Evolutionary conservation across 495 filamentous ascomycete species (phyloP).

Genomic region (Terfezia boudieri): DNA sequence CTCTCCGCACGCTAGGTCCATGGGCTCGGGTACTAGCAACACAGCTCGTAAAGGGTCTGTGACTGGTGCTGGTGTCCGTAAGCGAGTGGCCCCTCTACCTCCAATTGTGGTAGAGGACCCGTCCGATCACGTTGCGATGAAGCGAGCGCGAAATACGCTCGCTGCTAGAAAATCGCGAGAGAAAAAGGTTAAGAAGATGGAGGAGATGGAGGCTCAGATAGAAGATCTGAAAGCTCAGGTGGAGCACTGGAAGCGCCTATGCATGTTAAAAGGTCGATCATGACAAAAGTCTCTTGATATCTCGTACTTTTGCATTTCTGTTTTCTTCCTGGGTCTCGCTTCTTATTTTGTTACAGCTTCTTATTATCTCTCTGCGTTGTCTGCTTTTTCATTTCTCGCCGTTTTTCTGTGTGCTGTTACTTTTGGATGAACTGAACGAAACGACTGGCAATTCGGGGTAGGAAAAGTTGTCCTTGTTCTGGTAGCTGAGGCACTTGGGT

Average conservation of each 20-base stretch:
- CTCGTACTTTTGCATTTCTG: too few relatives aligned
- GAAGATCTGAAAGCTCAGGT: slow-evolving; percentile 28
- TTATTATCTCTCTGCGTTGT: too few relatives aligned
- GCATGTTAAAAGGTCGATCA: background rate
- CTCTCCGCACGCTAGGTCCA: slow-evolving; percentile 24
- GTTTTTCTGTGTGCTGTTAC: too few relatives aligned
- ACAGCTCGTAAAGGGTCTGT: slow-evolving; percentile 31
- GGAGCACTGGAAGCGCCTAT: slow-evolving; percentile 25
- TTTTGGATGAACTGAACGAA: too few relatives aligned
- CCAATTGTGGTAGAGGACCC: slow-evolving; percentile 60
- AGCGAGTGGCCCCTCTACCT: slow-evolving; percentile 56
- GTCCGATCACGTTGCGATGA: slow-evolving; percentile 47
- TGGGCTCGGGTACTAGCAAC: slow-evolving; percentile 22
- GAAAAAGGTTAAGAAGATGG: slow-evolving; percentile 49
- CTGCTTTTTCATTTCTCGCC: too few relatives aligned
- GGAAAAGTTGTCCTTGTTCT: too few relatives aligned
- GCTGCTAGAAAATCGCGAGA: slow-evolving; percentile 87
- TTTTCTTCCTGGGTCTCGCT: too few relatives aligned
- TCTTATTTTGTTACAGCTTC: too few relatives aligned
- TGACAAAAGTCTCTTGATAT: too few relatives aligned
- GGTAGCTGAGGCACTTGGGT: too few relatives aligned
- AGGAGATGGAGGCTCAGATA: slow-evolving; percentile 35
- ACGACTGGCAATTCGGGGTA: too few relatives aligned
- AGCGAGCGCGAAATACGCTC: slow-evolving; percentile 86
- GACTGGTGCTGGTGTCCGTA: slow-evolving; percentile 47